phyloP scores from a whole-genome alignment of 164 flowering plant species.

The Dillenia suffruticosa region DNA sequence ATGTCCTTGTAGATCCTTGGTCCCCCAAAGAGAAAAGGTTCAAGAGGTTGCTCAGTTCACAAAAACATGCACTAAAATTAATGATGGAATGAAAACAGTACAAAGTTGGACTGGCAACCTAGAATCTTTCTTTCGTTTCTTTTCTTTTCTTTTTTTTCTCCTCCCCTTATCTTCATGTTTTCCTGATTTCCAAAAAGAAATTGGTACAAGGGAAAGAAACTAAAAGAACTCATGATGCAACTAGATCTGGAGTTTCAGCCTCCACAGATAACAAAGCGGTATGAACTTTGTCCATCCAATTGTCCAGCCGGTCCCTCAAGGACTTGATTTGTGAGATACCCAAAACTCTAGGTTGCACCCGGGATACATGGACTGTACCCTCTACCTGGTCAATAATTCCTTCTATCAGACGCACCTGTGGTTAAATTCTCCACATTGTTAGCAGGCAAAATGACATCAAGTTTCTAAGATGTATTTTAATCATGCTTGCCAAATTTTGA shows the following conservation, averaged over 20 bases:
- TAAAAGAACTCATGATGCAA: constrained; percentile 44
- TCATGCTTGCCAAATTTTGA: too few species aligned
- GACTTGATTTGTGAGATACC: constrained; percentile 85
- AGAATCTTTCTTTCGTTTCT: too few species aligned
- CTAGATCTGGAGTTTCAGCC: constrained; percentile 93
- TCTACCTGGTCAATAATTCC: constrained; percentile 96
- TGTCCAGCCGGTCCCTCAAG: constrained; percentile 70
- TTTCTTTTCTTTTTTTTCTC: too few species aligned
- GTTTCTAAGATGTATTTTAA: too few species aligned
- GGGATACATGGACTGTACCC: constrained; percentile 85
- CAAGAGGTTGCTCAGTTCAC: too few species aligned
- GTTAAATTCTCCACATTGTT: not conserved
- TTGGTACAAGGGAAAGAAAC: constrained; percentile 13
- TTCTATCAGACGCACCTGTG: constrained; percentile 94
- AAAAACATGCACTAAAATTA: too few species aligned
- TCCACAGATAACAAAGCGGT: constrained; percentile 76
- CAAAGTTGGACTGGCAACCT: too few species aligned
- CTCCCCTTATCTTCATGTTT: too few species aligned
- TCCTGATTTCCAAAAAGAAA: not conserved
- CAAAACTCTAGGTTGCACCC: constrained; percentile 95
- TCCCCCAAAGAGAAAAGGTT: too few species aligned
- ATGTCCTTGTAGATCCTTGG: too few species aligned
- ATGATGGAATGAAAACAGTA: too few species aligned
- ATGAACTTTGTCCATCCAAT: constrained; percentile 82
- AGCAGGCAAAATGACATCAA: too few species aligned